phyloP scores from a whole-genome alignment of 352 stramenopile species.

The Pythium phragmitis region DNA sequence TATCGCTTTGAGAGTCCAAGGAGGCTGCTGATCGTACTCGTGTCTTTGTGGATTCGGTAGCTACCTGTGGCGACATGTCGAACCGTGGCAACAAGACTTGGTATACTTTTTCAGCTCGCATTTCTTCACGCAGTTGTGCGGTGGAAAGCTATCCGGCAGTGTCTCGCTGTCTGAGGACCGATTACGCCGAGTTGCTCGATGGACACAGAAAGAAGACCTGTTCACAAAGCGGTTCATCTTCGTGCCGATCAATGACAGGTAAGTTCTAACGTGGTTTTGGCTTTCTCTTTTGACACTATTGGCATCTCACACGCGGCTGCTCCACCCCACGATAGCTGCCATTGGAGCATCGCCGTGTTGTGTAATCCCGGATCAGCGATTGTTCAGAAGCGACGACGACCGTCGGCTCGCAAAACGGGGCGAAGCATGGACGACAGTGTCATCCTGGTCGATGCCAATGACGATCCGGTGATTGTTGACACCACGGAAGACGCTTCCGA shows the following conservation, averaged over 20 bases:
- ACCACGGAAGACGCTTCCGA: slow-evolving; percentile 30
- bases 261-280: background rate
- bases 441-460: slow-evolving; percentile 28
- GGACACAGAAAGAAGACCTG: slow-evolving; percentile 85
- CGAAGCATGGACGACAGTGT: slow-evolving; percentile 34
- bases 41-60: slow-evolving; percentile 21
- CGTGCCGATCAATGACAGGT: slow-evolving; percentile 90
- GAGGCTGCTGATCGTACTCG: too few species aligned
- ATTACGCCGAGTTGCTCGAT: slow-evolving; percentile 60
- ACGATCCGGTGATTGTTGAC: slow-evolving; percentile 19
- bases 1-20: background rate
- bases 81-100: slow-evolving; percentile 51
- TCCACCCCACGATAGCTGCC: slow-evolving; percentile 47
- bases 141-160: slow-evolving; percentile 35
- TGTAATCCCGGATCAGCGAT: slow-evolving; percentile 80
- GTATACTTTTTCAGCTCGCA: slow-evolving; percentile 95
- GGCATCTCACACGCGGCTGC: background rate
- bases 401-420: slow-evolving; percentile 2
- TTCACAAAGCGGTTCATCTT: slow-evolving; percentile 88
- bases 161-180: slow-evolving; percentile 37
- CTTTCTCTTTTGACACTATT: background rate
- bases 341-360: slow-evolving; percentile 89
- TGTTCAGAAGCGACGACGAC: slow-evolving; percentile 39
- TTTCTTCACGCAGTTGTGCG: slow-evolving; percentile 92
- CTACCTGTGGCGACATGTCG: slow-evolving; percentile 69